phyloP scores from a whole-genome alignment of 495 filamentous ascomycete genomes.

The Aspergillus panamensis region DNA sequence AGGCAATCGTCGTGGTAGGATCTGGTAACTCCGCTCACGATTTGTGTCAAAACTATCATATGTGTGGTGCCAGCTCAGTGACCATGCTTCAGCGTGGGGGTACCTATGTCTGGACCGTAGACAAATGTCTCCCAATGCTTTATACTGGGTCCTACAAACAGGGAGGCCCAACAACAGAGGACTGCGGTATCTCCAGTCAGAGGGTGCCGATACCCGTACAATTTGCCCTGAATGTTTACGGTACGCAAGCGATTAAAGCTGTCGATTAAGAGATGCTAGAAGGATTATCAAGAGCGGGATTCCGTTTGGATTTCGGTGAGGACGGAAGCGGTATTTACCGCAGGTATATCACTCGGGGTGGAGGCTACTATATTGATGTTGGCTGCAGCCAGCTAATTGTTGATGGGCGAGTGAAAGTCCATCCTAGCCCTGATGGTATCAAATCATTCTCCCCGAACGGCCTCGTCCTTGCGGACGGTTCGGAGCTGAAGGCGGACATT shows the following conservation, averaged over 20 bases:
- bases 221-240: conserved; percentile 50
- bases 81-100: conserved; percentile 75
- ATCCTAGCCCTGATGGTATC: conserved; percentile 62
- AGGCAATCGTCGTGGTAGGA: conserved; percentile 72
- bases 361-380: conserved; percentile 80
- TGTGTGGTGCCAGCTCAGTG: conserved; percentile 62
- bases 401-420: conserved; percentile 70
- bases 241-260: conserved; percentile 43
- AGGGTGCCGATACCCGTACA: conserved; percentile 54
- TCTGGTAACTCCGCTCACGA: conserved; percentile 81
- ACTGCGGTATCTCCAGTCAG: conserved; percentile 57
- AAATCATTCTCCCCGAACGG: conserved; percentile 47
- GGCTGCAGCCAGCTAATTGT: conserved; percentile 65
- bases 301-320: conserved; percentile 61
- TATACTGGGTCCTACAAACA: conserved; percentile 60
- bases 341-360: conserved; percentile 68
- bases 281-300: conserved; percentile 62
- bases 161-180: conserved; percentile 43
- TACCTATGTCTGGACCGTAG: conserved; percentile 64
- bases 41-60: conserved; percentile 76
- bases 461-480: conserved; percentile 61
- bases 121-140: conserved; percentile 54
- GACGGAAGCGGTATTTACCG: conserved; percentile 60
- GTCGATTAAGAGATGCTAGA: conserved; percentile 53
- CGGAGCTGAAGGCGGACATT: conserved; percentile 64